A percentile compares a stretch with the other conserved stretches of the same genome.
These are phyloP conservation scores for Fusarium veterinarium DNA, from an alignment of 2,329 filamentous ascomycete genomes.

Conservation along the genomic window DNA sequence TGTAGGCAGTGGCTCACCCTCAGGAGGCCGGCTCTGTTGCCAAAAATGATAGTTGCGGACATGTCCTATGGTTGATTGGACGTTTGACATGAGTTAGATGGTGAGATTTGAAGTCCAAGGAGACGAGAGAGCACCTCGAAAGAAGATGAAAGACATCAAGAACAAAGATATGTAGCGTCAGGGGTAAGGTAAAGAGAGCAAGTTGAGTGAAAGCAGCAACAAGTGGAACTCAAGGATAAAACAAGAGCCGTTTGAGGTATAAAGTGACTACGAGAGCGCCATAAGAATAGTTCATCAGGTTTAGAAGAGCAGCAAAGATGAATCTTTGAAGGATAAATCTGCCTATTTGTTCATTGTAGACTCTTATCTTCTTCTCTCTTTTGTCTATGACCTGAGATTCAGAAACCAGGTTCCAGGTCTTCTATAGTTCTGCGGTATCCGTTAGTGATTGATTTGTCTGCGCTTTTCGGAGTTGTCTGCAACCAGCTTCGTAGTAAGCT, in stretches of 20 bases:
- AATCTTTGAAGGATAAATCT: not conserved
- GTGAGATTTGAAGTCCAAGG: accelerated
- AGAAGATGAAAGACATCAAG: too few species aligned
- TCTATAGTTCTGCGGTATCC: too few species aligned
- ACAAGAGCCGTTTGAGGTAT: not conserved
- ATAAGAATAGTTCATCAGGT: accelerated
- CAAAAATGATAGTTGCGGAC: not conserved
- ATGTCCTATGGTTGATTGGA: not conserved
- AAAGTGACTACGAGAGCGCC: accelerated
- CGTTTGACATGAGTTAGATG: not conserved
- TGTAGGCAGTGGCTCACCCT: not conserved
- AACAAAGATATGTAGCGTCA: accelerated
- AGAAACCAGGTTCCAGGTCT: not conserved
- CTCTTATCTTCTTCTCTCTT: not conserved
- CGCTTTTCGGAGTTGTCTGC: not conserved
- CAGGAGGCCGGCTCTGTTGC: too few species aligned
- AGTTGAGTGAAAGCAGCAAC: not conserved
- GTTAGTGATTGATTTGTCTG: not conserved
- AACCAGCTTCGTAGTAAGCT: accelerated
- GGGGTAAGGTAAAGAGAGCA: not conserved
- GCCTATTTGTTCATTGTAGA: not conserved
- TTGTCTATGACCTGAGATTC: not conserved
- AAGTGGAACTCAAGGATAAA: not conserved
- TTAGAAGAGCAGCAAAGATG: not conserved
- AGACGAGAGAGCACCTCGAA: too few species aligned